phyloP scores from a whole-genome alignment of 2,329 filamentous ascomycete species.

The Akanthomyces dipterigenus region DNA sequence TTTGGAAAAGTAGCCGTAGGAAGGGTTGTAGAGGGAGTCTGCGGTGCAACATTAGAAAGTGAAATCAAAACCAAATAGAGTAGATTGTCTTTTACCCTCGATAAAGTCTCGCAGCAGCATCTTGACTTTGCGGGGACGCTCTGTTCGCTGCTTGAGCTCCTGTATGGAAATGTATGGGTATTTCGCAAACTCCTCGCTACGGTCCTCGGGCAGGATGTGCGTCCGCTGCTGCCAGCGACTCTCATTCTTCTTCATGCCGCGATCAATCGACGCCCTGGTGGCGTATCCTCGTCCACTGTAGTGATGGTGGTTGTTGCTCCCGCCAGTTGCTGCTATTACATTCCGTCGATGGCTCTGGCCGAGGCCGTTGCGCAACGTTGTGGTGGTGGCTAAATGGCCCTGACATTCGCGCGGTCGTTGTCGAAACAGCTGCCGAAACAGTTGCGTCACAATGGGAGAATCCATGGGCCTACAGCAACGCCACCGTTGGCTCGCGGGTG shows the following conservation, averaged over 20 bases:
- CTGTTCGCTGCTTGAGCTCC: constrained; percentile 62
- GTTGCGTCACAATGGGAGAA: constrained; percentile 66
- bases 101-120: constrained; percentile 98
- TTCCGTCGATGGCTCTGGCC: neutral
- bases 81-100: constrained; percentile 62
- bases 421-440: constrained; percentile 81
- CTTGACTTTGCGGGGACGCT: constrained; percentile 82
- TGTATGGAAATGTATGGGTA: constrained; percentile 83
- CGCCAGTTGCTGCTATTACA: neutral
- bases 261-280: constrained; percentile 25
- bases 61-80: neutral
- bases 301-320: too few species aligned
- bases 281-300: constrained; percentile 17
- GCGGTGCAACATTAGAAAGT: neutral
- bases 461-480: constrained; percentile 57
- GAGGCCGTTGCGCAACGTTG: constrained; percentile 20
- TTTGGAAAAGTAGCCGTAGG: constrained; percentile 95
- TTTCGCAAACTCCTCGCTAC: constrained; percentile 69
- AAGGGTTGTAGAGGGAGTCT: constrained; percentile 92
- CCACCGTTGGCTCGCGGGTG: neutral
- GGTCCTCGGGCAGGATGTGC: constrained; percentile 67
- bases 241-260: constrained; percentile 47
- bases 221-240: constrained; percentile 82
- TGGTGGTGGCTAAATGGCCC: constrained; percentile 14
- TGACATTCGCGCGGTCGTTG: constrained; percentile 41